Base-by-base conservation (phyloP, 768 basidiomycete genomes). In the Polyporus arcularius region DNA sequence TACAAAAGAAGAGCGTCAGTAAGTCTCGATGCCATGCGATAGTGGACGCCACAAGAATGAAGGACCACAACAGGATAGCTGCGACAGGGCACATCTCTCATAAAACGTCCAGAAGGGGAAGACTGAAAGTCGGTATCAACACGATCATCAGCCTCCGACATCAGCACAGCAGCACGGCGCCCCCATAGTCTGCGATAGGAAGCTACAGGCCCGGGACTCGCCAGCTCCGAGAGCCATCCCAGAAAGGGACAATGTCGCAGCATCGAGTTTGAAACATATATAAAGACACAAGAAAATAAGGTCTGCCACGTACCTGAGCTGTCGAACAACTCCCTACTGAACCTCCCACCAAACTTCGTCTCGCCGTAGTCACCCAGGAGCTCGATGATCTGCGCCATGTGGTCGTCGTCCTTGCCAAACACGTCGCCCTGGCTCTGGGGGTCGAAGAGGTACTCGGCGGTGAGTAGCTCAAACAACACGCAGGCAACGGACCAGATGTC, bases 401-500 rank as follows among this genome's bases (percentile, higher is more conserved):
- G 95, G 72, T 98, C 96, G 69, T 96, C 94, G 73, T 97, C 94
- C 74, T 95, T 95, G 60, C 86, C 88, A 69, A 93, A 96, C 48
- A 90, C 75, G 65, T 88, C 87, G 28, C 86, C 85, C 73, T 91
- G 89, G 30, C 85, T 86, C 62, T 91, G 90, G 15, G 92, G 92
- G 70, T 96, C 94, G 71, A 97, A 96, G 43, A 97, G 83, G 72
- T 89, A 95, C 72, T 96, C 95, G 21, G 91, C 91, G 1, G 93
- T 95, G 61, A 96, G 77, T 63, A 97, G 81, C 73, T 97, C 95
- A 67, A 97, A 97, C 45, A 88, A 84, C 69, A 97, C 81, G 74
- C 94, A 96, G 21, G 92, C 95, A 28, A 93, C 86, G 67, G 89
- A 91, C 94, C 94, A 97, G 21, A 96, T 84, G 74, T 97, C 94